Conservation (phyloP, 1,139 yeast species). For the Kodamaea plutei region DNA sequence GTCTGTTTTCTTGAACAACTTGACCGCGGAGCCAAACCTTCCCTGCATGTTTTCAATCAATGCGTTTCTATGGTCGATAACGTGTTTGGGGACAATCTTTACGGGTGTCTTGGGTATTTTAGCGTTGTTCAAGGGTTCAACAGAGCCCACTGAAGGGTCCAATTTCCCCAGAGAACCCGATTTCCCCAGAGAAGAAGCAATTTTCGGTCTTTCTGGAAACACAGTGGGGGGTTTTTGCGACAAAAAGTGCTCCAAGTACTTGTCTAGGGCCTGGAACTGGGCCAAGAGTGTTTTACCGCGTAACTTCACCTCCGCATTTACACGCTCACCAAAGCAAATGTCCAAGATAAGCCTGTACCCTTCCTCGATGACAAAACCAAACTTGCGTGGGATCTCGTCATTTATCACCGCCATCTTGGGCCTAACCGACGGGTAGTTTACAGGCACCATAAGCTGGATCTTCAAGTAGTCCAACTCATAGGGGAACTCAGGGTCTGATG, state of each 20-base stretch:
- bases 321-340: conserved; percentile 24
- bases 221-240: background rate
- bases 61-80: conserved; percentile 14
- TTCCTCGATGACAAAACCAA: conserved; percentile 57
- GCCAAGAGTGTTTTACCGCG: conserved; percentile 49
- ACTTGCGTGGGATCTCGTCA: conserved; percentile 70
- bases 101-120: too few species aligned
- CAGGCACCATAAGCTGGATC: conserved; percentile 53
- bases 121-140: conserved; percentile 3
- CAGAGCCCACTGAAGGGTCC: background rate
- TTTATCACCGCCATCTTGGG: conserved; percentile 55
- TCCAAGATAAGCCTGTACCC: conserved; percentile 55
- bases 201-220: conserved; percentile 1
- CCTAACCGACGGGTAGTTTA: conserved; percentile 44
- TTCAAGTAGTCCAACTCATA: conserved; percentile 53
- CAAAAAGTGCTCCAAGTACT: conserved; percentile 53
- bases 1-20: conserved; percentile 24
- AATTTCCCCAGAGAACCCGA: background rate
- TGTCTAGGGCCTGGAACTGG: conserved; percentile 53
- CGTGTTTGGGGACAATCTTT: conserved; percentile 10
- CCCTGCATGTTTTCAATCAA: conserved; percentile 21
- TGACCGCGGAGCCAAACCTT: conserved; percentile 21
- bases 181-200: background rate
- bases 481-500: conserved; percentile 75
- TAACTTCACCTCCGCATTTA: conserved; percentile 28